These are phyloP conservation scores for Verticillium nubilum DNA, from an alignment of 2,329 filamentous ascomycete species.

Conservation along the genomic window DNA sequence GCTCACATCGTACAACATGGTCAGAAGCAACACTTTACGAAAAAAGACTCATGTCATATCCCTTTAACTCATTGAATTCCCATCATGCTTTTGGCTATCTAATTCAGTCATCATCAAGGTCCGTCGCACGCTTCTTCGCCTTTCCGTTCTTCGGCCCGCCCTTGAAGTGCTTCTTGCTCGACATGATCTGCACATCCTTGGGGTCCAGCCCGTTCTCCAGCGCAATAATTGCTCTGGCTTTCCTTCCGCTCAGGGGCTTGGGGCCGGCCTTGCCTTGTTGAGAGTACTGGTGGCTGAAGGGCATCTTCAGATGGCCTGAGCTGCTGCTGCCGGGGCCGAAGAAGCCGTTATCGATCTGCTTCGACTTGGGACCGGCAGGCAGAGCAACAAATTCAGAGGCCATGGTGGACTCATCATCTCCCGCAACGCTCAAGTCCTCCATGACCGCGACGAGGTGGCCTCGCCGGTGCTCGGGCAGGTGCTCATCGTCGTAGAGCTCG, in stretches of 20 bases:
- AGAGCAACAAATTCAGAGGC: conserved; percentile 44
- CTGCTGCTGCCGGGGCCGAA: conserved; percentile 60
- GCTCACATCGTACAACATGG: background rate
- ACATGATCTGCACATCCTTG: conserved; percentile 61
- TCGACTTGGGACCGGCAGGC: conserved; percentile 65
- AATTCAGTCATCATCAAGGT: conserved; percentile 27
- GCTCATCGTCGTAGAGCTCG: conserved; percentile 77
- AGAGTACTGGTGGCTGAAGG: conserved; percentile 86
- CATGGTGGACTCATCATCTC: conserved; percentile 24
- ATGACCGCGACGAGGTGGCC: conserved; percentile 52
- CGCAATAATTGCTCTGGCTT: conserved; percentile 74
- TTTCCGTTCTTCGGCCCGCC: conserved; percentile 59
- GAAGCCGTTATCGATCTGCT: conserved; percentile 80
- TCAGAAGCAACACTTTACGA: background rate
- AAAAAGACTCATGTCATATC: background rate
- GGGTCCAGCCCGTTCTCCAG: conserved; percentile 81
- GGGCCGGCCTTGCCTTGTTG: conserved; percentile 60
- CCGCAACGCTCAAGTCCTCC: conserved; percentile 37
- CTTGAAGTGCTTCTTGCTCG: conserved; percentile 92
- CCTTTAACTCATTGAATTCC: background rate
- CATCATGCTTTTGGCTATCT: background rate
- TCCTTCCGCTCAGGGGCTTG: conserved; percentile 76
- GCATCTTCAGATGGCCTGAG: conserved; percentile 65
- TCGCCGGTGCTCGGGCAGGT: conserved; percentile 77
- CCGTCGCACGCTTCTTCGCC: conserved; percentile 41